Evolutionary conservation across 495 filamentous ascomycete genomes (phyloP).

Genomic region (Penicillium antarcticum): DNA sequence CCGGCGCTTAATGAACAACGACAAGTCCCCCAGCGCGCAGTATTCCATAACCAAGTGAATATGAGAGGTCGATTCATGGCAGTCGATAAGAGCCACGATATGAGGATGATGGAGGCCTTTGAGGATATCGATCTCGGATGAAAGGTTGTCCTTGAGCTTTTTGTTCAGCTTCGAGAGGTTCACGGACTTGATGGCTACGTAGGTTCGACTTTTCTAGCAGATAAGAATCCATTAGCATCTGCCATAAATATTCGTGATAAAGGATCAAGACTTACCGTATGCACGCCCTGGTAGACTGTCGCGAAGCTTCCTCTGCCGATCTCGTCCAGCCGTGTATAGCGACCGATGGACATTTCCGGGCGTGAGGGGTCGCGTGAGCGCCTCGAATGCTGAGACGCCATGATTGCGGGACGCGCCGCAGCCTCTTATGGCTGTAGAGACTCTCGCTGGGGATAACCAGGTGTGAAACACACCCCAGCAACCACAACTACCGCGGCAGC

Average conservation of each 20-base stretch:
- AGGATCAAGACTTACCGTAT: constrained; percentile 62
- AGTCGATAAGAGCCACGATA: constrained; percentile 93
- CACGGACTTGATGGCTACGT: constrained; percentile 95
- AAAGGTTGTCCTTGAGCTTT: constrained; percentile 94
- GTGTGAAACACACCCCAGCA: constrained; percentile 27
- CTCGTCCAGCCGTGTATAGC: constrained; percentile 73
- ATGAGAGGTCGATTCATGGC: constrained; percentile 76
- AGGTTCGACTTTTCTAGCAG: constrained; percentile 54
- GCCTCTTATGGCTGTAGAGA: constrained; percentile 7
- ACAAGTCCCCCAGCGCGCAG: constrained; percentile 90
- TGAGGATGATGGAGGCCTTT: constrained; percentile 91
- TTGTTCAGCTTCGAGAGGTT: constrained; percentile 83
- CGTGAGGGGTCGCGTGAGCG: constrained; percentile 41
- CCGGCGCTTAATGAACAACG: constrained; percentile 90
- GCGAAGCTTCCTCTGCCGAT: constrained; percentile 97
- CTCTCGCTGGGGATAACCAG: constrained; percentile 2
- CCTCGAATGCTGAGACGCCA: constrained; percentile 41
- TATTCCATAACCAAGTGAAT: constrained; percentile 99
- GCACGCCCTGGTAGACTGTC: constrained; percentile 81
- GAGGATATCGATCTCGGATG: constrained; percentile 90
- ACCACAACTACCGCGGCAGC: constrained; percentile 41
- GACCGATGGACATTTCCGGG: constrained; percentile 67
- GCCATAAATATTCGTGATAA: not conserved
- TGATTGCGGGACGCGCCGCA: constrained; percentile 23
- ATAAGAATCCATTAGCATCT: constrained; percentile 41